Conservation (phyloP, 768 basidiomycete genomes). For the Pilatotrama ljubarskyi region DNA sequence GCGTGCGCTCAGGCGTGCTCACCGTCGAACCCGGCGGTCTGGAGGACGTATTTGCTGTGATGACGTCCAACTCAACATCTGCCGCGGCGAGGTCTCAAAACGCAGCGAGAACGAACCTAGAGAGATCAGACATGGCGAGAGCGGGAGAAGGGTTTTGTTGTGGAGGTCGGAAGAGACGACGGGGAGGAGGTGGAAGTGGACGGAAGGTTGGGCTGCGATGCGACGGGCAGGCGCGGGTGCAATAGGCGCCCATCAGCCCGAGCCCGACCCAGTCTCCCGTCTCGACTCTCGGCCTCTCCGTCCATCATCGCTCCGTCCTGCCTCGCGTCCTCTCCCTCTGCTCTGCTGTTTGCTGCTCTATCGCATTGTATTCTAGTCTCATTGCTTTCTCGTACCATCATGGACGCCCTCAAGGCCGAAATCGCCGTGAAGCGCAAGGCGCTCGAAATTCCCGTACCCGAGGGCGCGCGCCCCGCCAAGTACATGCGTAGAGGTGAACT, state of each 20-base stretch:
- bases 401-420: constrained; percentile 92
- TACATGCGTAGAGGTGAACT: constrained; percentile 93
- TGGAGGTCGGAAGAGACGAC: neutral
- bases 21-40: constrained; percentile 97
- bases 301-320: neutral
- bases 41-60: constrained; percentile 79
- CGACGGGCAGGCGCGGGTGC: too few relatives aligned
- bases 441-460: constrained; percentile 43
- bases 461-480: constrained; percentile 60
- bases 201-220: too few relatives aligned
- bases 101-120: constrained; percentile 40
- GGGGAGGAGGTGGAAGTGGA: constrained; percentile 11
- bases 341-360: neutral
- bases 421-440: constrained; percentile 86
- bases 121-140: constrained; percentile 58
- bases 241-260: too few relatives aligned
- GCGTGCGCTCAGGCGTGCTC: constrained; percentile 21
- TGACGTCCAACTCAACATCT: neutral
- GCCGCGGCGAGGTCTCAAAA: neutral
- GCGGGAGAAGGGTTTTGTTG: neutral
- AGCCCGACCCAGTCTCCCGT: neutral
- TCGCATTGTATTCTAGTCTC: neutral
- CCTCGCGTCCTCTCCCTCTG: neutral
- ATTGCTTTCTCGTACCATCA: constrained; percentile 32
- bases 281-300: neutral